Base-by-base conservation (phyloP, 2,329 filamentous ascomycete genomes). In the Colletotrichum lentis region DNA sequence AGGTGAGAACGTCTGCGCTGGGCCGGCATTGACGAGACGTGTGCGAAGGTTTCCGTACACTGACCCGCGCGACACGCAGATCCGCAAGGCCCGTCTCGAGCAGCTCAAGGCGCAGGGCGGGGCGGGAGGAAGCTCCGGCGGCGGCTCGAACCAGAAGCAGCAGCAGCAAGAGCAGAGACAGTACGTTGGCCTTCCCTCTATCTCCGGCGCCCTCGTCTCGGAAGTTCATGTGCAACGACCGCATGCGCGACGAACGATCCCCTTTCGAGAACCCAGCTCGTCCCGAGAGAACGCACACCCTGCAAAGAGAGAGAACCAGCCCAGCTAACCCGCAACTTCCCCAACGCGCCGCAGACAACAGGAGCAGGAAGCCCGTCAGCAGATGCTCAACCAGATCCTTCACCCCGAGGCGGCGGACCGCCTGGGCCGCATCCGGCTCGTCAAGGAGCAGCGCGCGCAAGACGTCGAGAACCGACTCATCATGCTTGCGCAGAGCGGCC, bases 381-480 rank as follows among this genome's bases (percentile, higher is more conserved):
- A 88, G 68, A 91, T 97, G 73, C 90, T 99, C 70, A 88, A 87
- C 73, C 96, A 98, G 80, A 98, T 99, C 83, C 92, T 99, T 70
- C 90, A 94, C 75, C 96, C 96, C 72, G 93, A 95, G 76, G 96
- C 96, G 20, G 92, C 93, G 69, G 96, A 99, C 82, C 92, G 96
- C 16, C 87, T 99, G 1, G 93, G 93, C 65, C 93, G 96, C 72
- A 98, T 99, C 81, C 91, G 95, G 41, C 89, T 99, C 69, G 96
- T 99, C 76, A 98, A 98, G 82, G 93, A 94, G 78, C 90, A 91
- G 73, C 92, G 96, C 75, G 96, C 96, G 43, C 87, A 86, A 70
- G 94, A 97, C 75, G 88, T 99, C 65, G 96, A 99, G 83, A 94
- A 96, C 84, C 83, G 95, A 58, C 87, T 99, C 64, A 94, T 99